A percentile compares a stretch with the other conserved stretches of the same genome.
phyloP scores from a whole-genome alignment of 1,139 yeast species.

The Zhuliangozyma parablackwelliae region DNA sequence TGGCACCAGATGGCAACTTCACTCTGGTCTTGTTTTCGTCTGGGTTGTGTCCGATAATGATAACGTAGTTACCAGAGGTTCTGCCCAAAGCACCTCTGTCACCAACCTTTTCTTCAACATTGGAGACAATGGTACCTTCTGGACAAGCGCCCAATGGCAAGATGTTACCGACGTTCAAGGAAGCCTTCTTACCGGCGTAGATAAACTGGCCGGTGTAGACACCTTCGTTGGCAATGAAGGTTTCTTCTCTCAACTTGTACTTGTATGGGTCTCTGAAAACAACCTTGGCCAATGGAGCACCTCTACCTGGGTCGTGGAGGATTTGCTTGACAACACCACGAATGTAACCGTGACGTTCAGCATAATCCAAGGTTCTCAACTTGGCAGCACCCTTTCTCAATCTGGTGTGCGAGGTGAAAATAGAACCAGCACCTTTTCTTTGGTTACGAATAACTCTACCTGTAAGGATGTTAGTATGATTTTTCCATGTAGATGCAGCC shows the following conservation, averaged over 20 bases:
- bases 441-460: conserved; percentile 99
- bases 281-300: conserved; percentile 99
- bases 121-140: conserved; percentile 98
- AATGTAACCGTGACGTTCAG: conserved; percentile 99
- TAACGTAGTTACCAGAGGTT: conserved; percentile 99
- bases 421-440: conserved; percentile 99
- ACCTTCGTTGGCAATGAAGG: conserved; percentile 99
- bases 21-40: conserved; percentile 99
- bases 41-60: conserved; percentile 98
- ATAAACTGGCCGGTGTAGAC: conserved; percentile 98
- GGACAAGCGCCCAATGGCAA: conserved; percentile 96
- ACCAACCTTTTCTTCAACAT: conserved; percentile 98
- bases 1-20: conserved; percentile 98
- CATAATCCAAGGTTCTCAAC: conserved; percentile 97
- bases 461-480: conserved; percentile 28
- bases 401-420: conserved; percentile 99
- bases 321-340: conserved; percentile 99
- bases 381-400: conserved; percentile 99
- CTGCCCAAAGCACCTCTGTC: conserved; percentile 99
- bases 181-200: conserved; percentile 98
- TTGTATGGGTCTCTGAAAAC: conserved; percentile 99
- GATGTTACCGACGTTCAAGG: conserved; percentile 95
- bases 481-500: not conserved
- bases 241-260: conserved; percentile 96
- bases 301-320: conserved; percentile 99